Conservation (phyloP, 2,329 filamentous ascomycete species). For the Botryotinia globosa region DNA sequence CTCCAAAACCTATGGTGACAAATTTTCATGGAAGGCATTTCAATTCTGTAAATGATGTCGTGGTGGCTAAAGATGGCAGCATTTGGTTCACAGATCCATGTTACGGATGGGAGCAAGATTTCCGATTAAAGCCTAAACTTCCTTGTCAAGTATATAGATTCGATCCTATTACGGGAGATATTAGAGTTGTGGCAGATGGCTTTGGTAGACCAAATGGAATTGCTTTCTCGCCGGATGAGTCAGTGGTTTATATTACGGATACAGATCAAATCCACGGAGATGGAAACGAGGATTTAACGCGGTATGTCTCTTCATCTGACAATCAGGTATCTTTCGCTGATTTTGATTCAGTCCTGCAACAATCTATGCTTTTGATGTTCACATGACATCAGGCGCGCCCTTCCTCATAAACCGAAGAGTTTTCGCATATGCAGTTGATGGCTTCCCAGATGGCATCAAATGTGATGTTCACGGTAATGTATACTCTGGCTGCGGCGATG, state of each 20-base stretch:
- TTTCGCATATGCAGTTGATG: slow-evolving; percentile 55
- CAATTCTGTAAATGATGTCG: slow-evolving; percentile 58
- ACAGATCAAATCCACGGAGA: slow-evolving; percentile 44
- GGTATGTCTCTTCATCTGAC: slow-evolving; percentile 21
- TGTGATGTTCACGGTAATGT: slow-evolving; percentile 54
- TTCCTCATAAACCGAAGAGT: slow-evolving; percentile 37
- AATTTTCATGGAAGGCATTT: slow-evolving; percentile 59
- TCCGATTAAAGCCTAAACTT: slow-evolving; percentile 52
- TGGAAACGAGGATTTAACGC: slow-evolving; percentile 23
- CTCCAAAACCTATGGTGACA: slow-evolving; percentile 46
- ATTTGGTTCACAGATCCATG: slow-evolving; percentile 64
- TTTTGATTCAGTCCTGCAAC: slow-evolving; percentile 2
- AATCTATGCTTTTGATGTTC: slow-evolving; percentile 31
- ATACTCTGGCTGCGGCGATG: slow-evolving; percentile 54
- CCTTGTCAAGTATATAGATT: slow-evolving; percentile 59
- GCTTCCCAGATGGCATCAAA: slow-evolving; percentile 59
- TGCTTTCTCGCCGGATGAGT: slow-evolving; percentile 54
- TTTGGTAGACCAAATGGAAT: slow-evolving; percentile 57
- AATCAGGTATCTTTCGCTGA: neutral
- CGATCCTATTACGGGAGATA: slow-evolving; percentile 48
- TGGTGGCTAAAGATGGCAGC: slow-evolving; percentile 52
- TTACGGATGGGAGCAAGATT: slow-evolving; percentile 58
- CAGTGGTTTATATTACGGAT: slow-evolving; percentile 54
- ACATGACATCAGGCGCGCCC: slow-evolving; percentile 21
- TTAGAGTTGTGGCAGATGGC: slow-evolving; percentile 56